Conservation (phyloP, 2,329 filamentous ascomycete species). For the Zasmidium cellare region DNA sequence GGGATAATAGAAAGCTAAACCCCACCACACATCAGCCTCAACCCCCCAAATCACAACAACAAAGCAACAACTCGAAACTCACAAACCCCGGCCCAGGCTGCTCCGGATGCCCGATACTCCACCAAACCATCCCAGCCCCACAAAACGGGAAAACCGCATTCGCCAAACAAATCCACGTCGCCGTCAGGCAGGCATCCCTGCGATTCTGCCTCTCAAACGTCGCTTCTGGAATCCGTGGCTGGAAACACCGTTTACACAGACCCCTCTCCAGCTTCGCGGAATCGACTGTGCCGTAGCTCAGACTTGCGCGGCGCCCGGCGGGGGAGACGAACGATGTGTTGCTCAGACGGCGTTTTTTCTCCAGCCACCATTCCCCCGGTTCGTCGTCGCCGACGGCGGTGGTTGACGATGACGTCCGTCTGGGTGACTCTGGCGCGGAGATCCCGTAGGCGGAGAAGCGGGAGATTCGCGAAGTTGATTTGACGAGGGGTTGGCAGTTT, state of each 20-base stretch:
- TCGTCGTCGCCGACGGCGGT: background rate
- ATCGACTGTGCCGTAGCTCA: background rate
- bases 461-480: background rate
- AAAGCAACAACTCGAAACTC: background rate
- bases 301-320: background rate
- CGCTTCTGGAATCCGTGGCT: too few species aligned
- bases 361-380: background rate
- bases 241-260: background rate
- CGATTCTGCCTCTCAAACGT: too few species aligned
- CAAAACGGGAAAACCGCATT: background rate
- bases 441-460: background rate
- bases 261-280: background rate
- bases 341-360: background rate
- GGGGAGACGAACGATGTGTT: background rate
- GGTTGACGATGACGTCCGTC: too few species aligned
- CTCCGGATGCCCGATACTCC: background rate
- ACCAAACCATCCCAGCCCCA: background rate
- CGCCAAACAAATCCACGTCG: too few species aligned
- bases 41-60: background rate
- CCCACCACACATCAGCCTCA: too few species aligned
- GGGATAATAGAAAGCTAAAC: background rate
- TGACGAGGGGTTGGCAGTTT: background rate
- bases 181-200: too few species aligned
- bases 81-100: background rate
- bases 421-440: background rate